Conservation (phyloP, 495 filamentous ascomycete genomes). For the Neurospora sp. region DNA sequence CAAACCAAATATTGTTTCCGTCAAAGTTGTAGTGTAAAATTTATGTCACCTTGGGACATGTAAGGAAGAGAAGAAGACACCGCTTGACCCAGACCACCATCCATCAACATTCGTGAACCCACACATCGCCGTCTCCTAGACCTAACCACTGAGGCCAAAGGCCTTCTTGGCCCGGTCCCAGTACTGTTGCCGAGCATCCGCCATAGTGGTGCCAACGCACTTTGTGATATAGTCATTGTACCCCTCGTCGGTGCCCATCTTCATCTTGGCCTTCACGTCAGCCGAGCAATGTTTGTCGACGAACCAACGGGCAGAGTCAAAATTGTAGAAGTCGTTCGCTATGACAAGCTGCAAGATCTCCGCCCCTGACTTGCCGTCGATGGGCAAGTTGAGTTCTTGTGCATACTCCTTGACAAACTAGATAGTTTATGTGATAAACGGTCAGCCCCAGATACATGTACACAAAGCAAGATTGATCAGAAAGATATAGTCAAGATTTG, state of each 20-base stretch:
- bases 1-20: background rate
- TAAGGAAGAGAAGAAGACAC: background rate
- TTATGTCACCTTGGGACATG: background rate
- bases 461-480: background rate
- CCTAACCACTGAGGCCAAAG: constrained; percentile 22
- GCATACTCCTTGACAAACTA: background rate
- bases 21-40: background rate
- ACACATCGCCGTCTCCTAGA: background rate
- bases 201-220: constrained; percentile 43
- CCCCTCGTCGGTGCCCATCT: constrained; percentile 41
- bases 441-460: background rate
- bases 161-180: constrained; percentile 43
- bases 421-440: background rate
- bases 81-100: background rate
- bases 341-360: background rate
- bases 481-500: background rate
- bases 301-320: constrained; percentile 70
- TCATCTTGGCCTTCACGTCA: constrained; percentile 36
- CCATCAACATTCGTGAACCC: background rate
- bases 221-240: constrained; percentile 58
- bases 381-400: background rate
- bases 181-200: constrained; percentile 40
- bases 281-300: constrained; percentile 51
- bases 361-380: background rate
- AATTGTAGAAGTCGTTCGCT: constrained; percentile 40